A percentile compares a stretch with the other conserved stretches of the same genome.
Conservation (phyloP, 2,329 filamentous ascomycete species). For the Apiospora marii region DNA sequence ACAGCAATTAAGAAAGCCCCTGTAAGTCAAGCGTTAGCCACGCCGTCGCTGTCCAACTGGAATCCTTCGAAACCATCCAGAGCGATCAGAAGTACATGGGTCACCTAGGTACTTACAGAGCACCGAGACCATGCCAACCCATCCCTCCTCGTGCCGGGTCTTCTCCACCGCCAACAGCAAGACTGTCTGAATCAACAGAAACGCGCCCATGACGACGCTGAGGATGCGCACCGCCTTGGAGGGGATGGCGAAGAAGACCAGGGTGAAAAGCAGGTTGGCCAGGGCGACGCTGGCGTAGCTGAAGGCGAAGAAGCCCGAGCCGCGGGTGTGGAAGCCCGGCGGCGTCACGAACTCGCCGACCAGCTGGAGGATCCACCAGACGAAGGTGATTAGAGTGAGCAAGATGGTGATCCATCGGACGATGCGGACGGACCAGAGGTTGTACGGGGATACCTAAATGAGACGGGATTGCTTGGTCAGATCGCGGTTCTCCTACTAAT, state of each 20-base stretch:
- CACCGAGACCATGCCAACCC: slow-evolving; percentile 87
- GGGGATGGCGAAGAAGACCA: slow-evolving; percentile 89
- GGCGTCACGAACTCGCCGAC: slow-evolving; percentile 91
- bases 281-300: slow-evolving; percentile 81
- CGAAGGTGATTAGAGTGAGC: slow-evolving; percentile 76
- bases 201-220: slow-evolving; percentile 69
- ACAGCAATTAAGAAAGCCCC: slow-evolving; percentile 80
- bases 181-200: slow-evolving; percentile 79
- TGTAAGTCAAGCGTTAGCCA: slow-evolving; percentile 27
- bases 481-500: neutral
- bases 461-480: neutral
- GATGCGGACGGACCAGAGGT: slow-evolving; percentile 88
- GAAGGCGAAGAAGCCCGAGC: slow-evolving; percentile 92
- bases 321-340: slow-evolving; percentile 83
- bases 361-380: slow-evolving; percentile 95
- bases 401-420: slow-evolving; percentile 80
- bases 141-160: slow-evolving; percentile 84
- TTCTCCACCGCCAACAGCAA: slow-evolving; percentile 79
- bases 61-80: neutral
- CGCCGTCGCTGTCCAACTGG: neutral
- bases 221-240: slow-evolving; percentile 80
- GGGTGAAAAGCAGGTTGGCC: slow-evolving; percentile 75
- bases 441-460: slow-evolving; percentile 72
- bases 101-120: slow-evolving; percentile 57
- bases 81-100: too few species aligned